A percentile compares a stretch with the other conserved stretches of the same genome.
phyloP scores from a whole-genome alignment of 75 land plant species.

The Cupressus sempervirens region DNA sequence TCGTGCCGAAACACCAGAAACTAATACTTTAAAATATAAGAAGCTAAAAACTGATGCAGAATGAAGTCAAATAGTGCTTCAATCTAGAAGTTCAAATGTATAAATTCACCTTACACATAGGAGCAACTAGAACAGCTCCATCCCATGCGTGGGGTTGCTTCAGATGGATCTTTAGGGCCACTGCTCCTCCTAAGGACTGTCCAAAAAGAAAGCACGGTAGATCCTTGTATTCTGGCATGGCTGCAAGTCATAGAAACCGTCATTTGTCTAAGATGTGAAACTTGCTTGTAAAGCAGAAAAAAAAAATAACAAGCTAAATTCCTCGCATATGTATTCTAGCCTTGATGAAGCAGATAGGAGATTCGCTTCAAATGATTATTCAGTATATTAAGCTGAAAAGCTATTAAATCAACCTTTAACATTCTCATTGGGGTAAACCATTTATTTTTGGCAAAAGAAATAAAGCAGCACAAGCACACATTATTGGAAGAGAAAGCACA shows the following conservation, averaged over 20 bases:
- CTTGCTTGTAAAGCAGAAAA: background rate
- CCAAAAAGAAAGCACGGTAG: conserved; percentile 91
- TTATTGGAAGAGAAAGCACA: background rate
- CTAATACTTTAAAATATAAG: background rate
- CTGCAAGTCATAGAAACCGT: conserved; percentile 32
- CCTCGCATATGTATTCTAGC: background rate
- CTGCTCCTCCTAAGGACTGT: conserved; percentile 97
- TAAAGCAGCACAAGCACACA: background rate
- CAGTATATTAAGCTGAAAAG: background rate
- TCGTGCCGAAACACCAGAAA: background rate
- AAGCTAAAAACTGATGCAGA: background rate
- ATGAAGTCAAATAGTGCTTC: background rate
- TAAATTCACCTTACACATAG: conserved; percentile 88
- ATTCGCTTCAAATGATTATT: background rate
- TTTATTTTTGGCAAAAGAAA: background rate
- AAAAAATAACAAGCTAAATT: background rate
- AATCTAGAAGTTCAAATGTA: background rate
- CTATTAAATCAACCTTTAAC: background rate
- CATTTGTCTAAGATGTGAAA: background rate
- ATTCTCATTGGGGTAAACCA: background rate
- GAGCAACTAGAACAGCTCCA: conserved; percentile 93
- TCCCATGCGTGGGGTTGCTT: conserved; percentile 78
- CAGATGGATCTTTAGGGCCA: conserved; percentile 81
- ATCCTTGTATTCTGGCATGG: conserved; percentile 44
- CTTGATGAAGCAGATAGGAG: background rate